Evolutionary conservation across 768 basidiomycete species (phyloP).

Genomic region (Suillus americanus): DNA sequence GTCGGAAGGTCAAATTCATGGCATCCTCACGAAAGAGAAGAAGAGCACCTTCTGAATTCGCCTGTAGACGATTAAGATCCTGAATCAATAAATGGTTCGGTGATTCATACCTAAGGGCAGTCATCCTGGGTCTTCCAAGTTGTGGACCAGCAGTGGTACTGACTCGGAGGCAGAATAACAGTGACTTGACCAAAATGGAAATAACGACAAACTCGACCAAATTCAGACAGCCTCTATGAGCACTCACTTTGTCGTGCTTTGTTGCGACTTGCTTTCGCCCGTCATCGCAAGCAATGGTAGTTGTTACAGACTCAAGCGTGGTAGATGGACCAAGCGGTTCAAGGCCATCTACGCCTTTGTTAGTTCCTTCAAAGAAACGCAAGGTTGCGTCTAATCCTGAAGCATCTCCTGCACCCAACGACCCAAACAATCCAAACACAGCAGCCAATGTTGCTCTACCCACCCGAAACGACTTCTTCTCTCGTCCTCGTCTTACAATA

Average conservation of each 20-base stretch:
- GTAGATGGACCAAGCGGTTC: neutral
- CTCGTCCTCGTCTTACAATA: conserved; percentile 68
- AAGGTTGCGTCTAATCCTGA: conserved; percentile 46
- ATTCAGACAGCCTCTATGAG: neutral
- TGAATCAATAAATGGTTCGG: neutral
- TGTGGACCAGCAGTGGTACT: neutral
- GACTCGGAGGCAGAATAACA: conserved; percentile 5
- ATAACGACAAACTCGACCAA: neutral
- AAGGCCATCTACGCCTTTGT: conserved; percentile 30
- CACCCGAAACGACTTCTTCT: conserved; percentile 66
- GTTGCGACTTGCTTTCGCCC: neutral
- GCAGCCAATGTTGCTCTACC: conserved; percentile 54
- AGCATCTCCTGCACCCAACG: conserved; percentile 61
- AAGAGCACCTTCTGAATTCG: conserved; percentile 71
- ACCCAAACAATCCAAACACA: conserved; percentile 36
- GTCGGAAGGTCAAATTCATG: conserved; percentile 10
- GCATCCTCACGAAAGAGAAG: conserved; percentile 3
- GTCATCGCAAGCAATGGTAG: conserved; percentile 2
- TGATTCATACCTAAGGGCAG: conserved; percentile 36
- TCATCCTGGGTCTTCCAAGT: conserved; percentile 27
- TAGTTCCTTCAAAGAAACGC: conserved; percentile 41
- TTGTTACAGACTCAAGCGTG: neutral
- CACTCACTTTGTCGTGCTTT: neutral
- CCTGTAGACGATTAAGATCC: conserved; percentile 36
- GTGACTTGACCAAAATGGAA: neutral